Evolutionary conservation across 2,329 filamentous ascomycete genomes (phyloP).

Genomic region (Aschersonia sp.): DNA sequence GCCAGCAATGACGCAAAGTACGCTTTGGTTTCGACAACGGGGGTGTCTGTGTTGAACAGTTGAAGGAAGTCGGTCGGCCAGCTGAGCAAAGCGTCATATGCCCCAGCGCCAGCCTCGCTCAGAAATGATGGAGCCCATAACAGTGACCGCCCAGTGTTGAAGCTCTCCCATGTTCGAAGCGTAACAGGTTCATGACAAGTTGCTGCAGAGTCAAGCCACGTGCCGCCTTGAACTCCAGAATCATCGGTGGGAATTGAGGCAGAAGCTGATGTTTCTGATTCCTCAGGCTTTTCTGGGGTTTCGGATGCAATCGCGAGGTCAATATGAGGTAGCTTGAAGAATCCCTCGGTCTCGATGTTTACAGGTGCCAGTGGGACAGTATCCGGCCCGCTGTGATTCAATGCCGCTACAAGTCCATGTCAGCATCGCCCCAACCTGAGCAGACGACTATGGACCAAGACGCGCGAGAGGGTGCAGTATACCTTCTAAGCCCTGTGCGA

Average conservation of each 20-base stretch:
- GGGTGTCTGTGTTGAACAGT: constrained; percentile 21
- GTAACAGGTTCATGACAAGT: constrained; percentile 16
- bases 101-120: constrained; percentile 50
- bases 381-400: background rate
- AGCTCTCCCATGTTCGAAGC: constrained; percentile 58
- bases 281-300: background rate
- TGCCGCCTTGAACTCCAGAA: constrained; percentile 8
- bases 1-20: constrained; percentile 47
- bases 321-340: constrained; percentile 13
- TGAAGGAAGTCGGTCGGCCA: constrained; percentile 23
- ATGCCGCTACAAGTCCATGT: background rate
- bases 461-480: background rate
- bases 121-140: constrained; percentile 38
- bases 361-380: constrained; percentile 9
- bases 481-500: constrained; percentile 24
- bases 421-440: background rate
- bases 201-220: constrained; percentile 32
- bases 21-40: constrained; percentile 29
- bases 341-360: constrained; percentile 12
- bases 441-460: too few species aligned
- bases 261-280: background rate
- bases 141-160: constrained; percentile 27
- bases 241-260: constrained; percentile 3
- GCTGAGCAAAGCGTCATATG: constrained; percentile 50
- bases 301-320: background rate